Evolutionary conservation across 768 basidiomycete genomes (phyloP).

Genomic region (Mycena rebaudengoi): DNA sequence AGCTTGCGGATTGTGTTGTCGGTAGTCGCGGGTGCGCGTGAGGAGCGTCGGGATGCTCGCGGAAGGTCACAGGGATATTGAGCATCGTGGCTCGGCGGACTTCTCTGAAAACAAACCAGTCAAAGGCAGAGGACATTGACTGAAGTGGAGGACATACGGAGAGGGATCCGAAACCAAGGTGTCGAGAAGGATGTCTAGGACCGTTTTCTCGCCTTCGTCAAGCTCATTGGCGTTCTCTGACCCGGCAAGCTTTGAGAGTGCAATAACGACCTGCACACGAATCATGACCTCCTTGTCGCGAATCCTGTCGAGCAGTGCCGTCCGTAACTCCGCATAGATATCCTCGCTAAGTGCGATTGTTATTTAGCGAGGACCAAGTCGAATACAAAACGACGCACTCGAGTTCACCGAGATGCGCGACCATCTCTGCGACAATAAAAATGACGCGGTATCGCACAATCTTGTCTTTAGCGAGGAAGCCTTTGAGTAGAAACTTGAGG

Average conservation of each 20-base stretch:
- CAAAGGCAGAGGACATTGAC: neutral
- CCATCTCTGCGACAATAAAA: constrained; percentile 81
- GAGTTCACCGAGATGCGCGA: constrained; percentile 82
- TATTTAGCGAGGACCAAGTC: constrained; percentile 2
- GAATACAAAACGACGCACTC: constrained; percentile 64
- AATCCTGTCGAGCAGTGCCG: constrained; percentile 73
- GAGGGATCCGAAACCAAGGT: constrained; percentile 77
- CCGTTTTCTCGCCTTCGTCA: constrained; percentile 57
- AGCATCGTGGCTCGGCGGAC: constrained; percentile 84
- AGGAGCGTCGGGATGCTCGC: constrained; percentile 73
- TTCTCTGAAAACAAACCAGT: constrained; percentile 59
- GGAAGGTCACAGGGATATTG: constrained; percentile 67
- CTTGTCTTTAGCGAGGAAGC: constrained; percentile 90
- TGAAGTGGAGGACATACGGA: constrained; percentile 58
- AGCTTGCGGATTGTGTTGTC: constrained; percentile 79
- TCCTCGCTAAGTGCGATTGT: constrained; percentile 66
- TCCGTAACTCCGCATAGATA: constrained; percentile 68
- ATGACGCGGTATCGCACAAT: constrained; percentile 82
- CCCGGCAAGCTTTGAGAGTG: constrained; percentile 78
- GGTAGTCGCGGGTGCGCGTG: constrained; percentile 78
- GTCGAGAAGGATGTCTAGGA: constrained; percentile 71
- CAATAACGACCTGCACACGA: constrained; percentile 81
- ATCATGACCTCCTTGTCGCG: constrained; percentile 82
- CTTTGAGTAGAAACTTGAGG: constrained; percentile 73
- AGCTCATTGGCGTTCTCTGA: constrained; percentile 71